These are phyloP conservation scores for Madurella mycetomatis DNA, from an alignment of 2,329 filamentous ascomycete species.

Conservation along the genomic window DNA sequence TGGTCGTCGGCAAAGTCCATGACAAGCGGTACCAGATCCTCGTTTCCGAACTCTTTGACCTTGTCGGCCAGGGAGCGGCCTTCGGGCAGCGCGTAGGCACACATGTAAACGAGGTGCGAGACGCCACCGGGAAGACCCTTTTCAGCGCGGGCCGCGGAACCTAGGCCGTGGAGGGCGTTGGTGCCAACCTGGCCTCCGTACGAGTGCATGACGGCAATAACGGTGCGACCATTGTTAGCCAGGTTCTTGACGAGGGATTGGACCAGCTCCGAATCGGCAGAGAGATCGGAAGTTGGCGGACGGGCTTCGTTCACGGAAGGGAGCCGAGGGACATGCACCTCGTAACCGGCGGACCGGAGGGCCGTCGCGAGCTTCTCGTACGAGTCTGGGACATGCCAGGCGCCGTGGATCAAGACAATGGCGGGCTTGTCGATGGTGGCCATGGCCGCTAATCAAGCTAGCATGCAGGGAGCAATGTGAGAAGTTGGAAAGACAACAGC, in stretches of 20 bases:
- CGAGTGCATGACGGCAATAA: conserved; percentile 25
- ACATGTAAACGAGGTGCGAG: conserved; percentile 25
- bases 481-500: no score
- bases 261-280: conserved; percentile 21
- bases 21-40: neutral
- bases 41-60: neutral
- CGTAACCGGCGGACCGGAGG: conserved; percentile 19
- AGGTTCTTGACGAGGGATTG: conserved; percentile 23
- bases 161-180: conserved; percentile 25
- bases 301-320: conserved; percentile 20
- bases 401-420: conserved; percentile 21
- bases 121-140: conserved; percentile 24
- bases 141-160: conserved; percentile 11
- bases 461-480: no score
- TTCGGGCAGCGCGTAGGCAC: neutral
- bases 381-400: conserved; percentile 18
- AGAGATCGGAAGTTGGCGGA: conserved; percentile 25
- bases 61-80: neutral
- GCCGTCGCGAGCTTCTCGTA: conserved; percentile 22
- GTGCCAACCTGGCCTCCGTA: conserved; percentile 30
- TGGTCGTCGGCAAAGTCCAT: neutral
- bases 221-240: conserved; percentile 17
- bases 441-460: no score
- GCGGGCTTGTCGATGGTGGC: neutral
- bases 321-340: conserved; percentile 22